Conservation (phyloP, 225 moss, liverwort and hornwort genomes). For the Bryoerythrophyllum caledonicum region DNA sequence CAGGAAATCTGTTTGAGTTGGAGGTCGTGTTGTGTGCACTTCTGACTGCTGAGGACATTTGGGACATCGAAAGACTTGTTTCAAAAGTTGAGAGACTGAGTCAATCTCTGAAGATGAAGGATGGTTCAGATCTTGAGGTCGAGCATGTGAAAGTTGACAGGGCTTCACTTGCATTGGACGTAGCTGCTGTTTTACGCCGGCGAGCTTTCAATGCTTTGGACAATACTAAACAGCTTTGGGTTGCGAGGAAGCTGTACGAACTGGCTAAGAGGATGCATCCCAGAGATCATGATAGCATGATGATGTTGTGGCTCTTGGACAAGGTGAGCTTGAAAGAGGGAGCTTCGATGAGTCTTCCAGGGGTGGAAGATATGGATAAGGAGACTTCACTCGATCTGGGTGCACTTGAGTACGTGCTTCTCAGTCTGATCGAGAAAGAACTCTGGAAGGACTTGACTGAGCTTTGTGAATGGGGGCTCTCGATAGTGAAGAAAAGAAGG, state of each 20-base stretch:
- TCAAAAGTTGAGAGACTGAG: slow-evolving; percentile 27
- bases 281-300: slow-evolving; percentile 61
- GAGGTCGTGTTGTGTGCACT: slow-evolving; percentile 49
- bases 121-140: slow-evolving; percentile 20
- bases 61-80: slow-evolving; percentile 50
- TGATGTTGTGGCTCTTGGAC: slow-evolving; percentile 95
- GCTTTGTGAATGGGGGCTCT: slow-evolving; percentile 77
- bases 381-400: slow-evolving; percentile 49
- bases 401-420: slow-evolving; percentile 67
- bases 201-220: slow-evolving; percentile 78
- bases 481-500: slow-evolving; percentile 49
- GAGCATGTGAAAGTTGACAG: slow-evolving; percentile 24
- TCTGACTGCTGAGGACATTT: slow-evolving; percentile 47
- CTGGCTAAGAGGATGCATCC: slow-evolving; percentile 53
- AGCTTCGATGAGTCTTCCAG: slow-evolving; percentile 26
- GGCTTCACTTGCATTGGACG: slow-evolving; percentile 47
- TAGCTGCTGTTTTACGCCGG: slow-evolving; percentile 64
- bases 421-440: slow-evolving; percentile 78
- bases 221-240: slow-evolving; percentile 48
- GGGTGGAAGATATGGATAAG: slow-evolving; percentile 30
- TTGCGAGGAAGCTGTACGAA: slow-evolving; percentile 71
- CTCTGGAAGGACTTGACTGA: slow-evolving; percentile 68
- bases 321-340: slow-evolving; percentile 47
- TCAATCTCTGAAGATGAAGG: slow-evolving; percentile 26
- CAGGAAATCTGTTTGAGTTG: slow-evolving; percentile 26